Base-by-base conservation (phyloP, 306 rosid genomes). In the Dryas alaskensis region DNA sequence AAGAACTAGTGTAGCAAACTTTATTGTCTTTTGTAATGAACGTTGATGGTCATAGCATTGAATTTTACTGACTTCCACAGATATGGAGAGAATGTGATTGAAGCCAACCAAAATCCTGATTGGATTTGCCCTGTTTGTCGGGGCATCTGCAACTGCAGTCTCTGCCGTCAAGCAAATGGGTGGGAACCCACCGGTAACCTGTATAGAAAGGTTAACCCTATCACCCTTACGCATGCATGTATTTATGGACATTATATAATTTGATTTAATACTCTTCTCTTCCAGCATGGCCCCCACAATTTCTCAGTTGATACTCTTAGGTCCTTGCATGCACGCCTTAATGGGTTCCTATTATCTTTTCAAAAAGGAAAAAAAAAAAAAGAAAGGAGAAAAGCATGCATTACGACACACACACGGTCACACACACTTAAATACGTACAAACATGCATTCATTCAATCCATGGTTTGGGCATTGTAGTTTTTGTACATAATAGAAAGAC, bases 51-150 rank as follows among this genome's bases (percentile, higher is more conserved):
- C 6, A 4, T 40, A 43, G 72, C n/a, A 76, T 53, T 73, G 25
- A 71, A 13, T 60, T 46, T 52, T 44, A 51, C 16, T 4, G 0
- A 14, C 47, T 62, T 78, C 9, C 31, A 66, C 65, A 92, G 96
- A 39, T 89, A 92, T 80, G 96, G 96, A 65, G 96, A 92, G 81
- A 89, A 83, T 85, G 85, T 89, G 67, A 17, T 66, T 6, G 97
- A 92, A 83, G 86, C 78, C 55, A 60, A 64, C 12, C 14, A 27
- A 64, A 83, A 89, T 57, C 78, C 70, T 73, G 65, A 71, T 11
- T 92, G 97, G 97, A 44, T 63, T 53, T 92, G 97, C 79, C 97
- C 91, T 39, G 77, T 70, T 47, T 92, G 97, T 70, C 87, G 96
- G 4, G 90, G 78, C 39, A 86, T 92, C 52, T 92, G 97, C 86